A percentile compares a stretch with the other conserved stretches of the same genome.
phyloP scores from a whole-genome alignment of 345 rosid genomes.

The Euphorbia tirucalli region DNA sequence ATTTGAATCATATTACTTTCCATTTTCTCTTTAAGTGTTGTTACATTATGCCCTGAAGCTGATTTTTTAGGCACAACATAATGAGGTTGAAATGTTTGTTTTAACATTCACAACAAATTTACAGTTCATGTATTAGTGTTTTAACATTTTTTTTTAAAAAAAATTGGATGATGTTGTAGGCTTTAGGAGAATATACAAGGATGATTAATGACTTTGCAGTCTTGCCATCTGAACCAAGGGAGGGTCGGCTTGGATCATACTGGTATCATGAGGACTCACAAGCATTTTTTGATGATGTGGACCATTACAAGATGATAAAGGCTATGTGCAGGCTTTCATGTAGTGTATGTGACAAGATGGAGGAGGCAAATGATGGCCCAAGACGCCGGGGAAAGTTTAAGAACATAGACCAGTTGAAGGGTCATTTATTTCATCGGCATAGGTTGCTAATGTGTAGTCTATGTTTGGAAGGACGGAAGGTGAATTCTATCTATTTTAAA shows the following conservation, averaged over 20 bases:
- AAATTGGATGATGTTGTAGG: conserved; percentile 39
- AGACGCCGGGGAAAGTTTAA: conserved; percentile 63
- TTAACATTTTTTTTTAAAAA: neutral
- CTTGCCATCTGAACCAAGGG: conserved; percentile 74
- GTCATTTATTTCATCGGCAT: conserved; percentile 85
- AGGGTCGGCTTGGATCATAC: conserved; percentile 67
- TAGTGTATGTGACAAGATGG: conserved; percentile 70
- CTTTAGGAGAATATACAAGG: conserved; percentile 87
- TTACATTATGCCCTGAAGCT: neutral
- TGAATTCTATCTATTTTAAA: conserved; percentile 10
- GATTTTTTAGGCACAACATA: neutral
- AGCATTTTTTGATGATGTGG: conserved; percentile 84
- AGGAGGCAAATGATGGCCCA: conserved; percentile 55
- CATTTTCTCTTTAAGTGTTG: neutral
- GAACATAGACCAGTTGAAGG: conserved; percentile 87
- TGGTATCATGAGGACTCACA: conserved; percentile 90
- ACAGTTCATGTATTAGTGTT: neutral
- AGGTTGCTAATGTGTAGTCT: conserved; percentile 77
- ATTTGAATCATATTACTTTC: neutral
- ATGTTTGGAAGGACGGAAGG: conserved; percentile 97
- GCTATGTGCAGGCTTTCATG: conserved; percentile 98
- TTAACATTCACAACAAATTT: neutral
- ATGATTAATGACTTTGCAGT: conserved; percentile 80
- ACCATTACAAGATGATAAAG: conserved; percentile 93
- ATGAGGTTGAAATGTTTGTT: neutral